Evolutionary conservation across 805 yeast species (phyloP).

Genomic region (Ogataea methylovora): DNA sequence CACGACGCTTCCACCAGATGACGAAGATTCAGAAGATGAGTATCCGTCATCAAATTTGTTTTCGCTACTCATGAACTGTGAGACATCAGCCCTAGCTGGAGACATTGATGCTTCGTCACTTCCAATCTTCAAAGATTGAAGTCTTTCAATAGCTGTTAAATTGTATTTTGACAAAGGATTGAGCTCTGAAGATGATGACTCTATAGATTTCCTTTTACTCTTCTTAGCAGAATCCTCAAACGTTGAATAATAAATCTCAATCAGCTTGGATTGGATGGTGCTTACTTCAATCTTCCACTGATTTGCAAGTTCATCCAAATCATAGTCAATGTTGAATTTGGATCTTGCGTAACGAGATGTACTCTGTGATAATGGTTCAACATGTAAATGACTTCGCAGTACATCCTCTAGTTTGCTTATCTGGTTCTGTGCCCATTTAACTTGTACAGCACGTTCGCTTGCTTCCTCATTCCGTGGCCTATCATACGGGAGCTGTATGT

Average conservation of each 20-base stretch:
- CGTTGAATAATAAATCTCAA: slow-evolving; percentile 1
- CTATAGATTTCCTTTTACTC: too few relatives aligned
- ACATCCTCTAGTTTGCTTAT: background rate
- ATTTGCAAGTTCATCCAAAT: background rate
- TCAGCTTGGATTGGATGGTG: background rate
- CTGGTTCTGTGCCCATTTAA: background rate
- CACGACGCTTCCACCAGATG: too few relatives aligned
- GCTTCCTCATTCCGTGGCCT: too few relatives aligned
- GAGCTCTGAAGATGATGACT: too few relatives aligned
- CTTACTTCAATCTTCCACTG: background rate
- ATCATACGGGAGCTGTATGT: background rate
- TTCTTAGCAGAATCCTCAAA: background rate
- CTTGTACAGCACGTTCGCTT: too few relatives aligned
- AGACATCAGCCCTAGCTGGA: too few relatives aligned
- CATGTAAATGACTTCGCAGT: too few relatives aligned
- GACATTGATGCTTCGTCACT: too few relatives aligned
- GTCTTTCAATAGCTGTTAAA: background rate
- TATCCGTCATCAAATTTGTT: too few relatives aligned
- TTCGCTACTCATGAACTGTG: background rate
- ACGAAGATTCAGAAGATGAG: too few relatives aligned
- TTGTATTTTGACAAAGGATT: too few relatives aligned
- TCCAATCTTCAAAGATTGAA: background rate
- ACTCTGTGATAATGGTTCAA: background rate
- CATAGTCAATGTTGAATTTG: background rate
- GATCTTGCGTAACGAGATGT: background rate